These are phyloP conservation scores for Fraxinus angustifolia DNA, from an alignment of 305 asterid genomes.

Conservation along the genomic window DNA sequence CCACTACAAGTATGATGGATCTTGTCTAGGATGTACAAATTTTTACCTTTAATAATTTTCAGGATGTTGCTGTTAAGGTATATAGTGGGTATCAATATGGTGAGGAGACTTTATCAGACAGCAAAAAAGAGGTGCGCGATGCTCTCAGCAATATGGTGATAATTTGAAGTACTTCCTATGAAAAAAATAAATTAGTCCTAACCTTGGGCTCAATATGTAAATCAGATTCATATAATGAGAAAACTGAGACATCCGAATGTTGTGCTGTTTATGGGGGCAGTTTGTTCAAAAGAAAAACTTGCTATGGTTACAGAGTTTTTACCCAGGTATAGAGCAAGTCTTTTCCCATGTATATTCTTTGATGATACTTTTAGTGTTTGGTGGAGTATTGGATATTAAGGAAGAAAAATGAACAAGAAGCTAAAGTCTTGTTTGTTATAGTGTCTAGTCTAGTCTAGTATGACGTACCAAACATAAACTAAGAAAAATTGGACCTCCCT, in stretches of 20 bases:
- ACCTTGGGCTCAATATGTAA: background rate
- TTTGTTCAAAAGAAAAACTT: slow-evolving; percentile 52
- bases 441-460: background rate
- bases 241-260: slow-evolving; percentile 76
- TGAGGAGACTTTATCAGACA: slow-evolving; percentile 45
- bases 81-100: slow-evolving; percentile 43
- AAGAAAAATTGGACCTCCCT: background rate
- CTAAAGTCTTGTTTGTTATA: background rate
- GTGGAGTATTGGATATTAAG: background rate
- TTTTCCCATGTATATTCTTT: background rate
- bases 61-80: slow-evolving; percentile 84
- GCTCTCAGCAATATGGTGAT: slow-evolving; percentile 1
- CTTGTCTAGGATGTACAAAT: slow-evolving; percentile 10
- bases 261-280: slow-evolving; percentile 71
- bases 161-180: slow-evolving; percentile 3
- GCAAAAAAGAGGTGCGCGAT: slow-evolving; percentile 54
- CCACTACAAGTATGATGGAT: background rate
- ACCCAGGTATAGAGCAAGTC: slow-evolving; percentile 42
- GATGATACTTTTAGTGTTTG: background rate
- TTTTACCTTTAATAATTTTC: slow-evolving; percentile 8
- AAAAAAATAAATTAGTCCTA: background rate
- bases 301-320: slow-evolving; percentile 67
- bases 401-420: background rate
- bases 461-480: background rate
- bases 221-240: slow-evolving; percentile 68